Evolutionary conservation across 345 rosid species (phyloP), one percentile per base, ranked within the genome.

Genomic region (Gynandropsis gynandra): DNA sequence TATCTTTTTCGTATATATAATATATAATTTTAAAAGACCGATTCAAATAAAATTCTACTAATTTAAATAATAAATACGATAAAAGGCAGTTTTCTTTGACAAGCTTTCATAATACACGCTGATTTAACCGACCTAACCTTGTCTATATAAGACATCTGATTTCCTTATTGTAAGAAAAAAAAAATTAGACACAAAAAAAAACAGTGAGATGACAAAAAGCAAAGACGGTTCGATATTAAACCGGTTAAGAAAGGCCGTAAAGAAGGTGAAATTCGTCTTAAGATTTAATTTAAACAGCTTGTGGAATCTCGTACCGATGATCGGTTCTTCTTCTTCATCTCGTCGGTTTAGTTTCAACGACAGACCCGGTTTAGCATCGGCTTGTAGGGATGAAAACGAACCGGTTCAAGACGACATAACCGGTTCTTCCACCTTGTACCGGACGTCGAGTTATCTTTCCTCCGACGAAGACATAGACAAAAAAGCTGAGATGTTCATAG

Each of bases 401-500:
- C 8, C 42, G 15, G 58, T 39, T 6, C 33, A 43, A 0, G 59
- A 59, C 9, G 65, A 65, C 0, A 34, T 29, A 15, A 42, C 66
- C 13, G 64, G 55, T 45, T 64, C 68, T 45, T 24, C 70, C 9
- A 33, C 47, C 47, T 60, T 81, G 10, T 55, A 33, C 9, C 74
- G 94, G 72, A 70, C 81, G 16, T 56, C 56, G 15, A 83, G 94
- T 65, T 71, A 63, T 52, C 70, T 44, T 46, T 66, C 54, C 18
- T 68, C 81, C 9, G 86, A 80, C 50, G 87, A 79, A 21, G 96
- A 86, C 64, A 63, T 86, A 10, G 84, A 86, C 47, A 67, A 51
- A 59, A 80, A 65, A 55, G 94, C 96, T 12, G 94, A 89, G 41
- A 52, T 69, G 67, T 89, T 89, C 54, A 89, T 89, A 9, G 73